Base-by-base conservation (phyloP, 768 basidiomycete genomes). In the Hygrocybe punicea region DNA sequence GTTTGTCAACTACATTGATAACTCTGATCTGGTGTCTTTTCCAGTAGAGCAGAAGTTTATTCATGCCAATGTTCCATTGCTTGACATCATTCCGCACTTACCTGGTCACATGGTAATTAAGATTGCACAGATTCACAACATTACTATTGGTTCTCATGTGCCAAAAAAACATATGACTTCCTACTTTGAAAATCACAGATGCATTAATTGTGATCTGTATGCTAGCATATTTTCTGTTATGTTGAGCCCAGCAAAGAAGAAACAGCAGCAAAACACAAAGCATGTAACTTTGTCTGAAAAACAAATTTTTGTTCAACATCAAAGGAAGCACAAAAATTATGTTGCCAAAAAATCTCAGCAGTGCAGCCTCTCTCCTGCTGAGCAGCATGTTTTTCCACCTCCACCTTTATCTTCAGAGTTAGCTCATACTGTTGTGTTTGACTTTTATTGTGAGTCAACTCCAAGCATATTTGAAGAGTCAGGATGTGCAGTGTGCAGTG, bases 401-500 rank as follows among this genome's bases (percentile, higher is more conserved):
- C 25, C 50, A 3, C 25, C n/a, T 14, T 17, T 29, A 19, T 19
- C 37, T 7, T 21, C 16, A 9, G 16, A 52, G 16, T 13, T 52
- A 2, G 4, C 17, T 4, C 49, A 57, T 17, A 53, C 19, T 14
- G 24, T 53, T 3, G 29, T 46, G n/a, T 34, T n/a, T 24, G 51
- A 53, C 23, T 58, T 53, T n/a, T 58, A 51, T 29, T 29, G 17
- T 2, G 49, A 45, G 25, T 55, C 35, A 8, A 9, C 7, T 23
- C 57, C 57, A n/a, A 23, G 29, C 2, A 21, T 37, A 16, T 53
- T 70, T 40, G 58, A 66, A 48, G 71, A 73, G 55, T 53, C 53
- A 24, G 69, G 71, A n/a, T 73, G 71, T 64, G 66, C 67, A 2
- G 69, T 73, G 14, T 73, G 71, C 60, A 69, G 67, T 3, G 39